Percentiles rank a stretch among this genome's conserved stretches.
Conservation (phyloP, 1,284 basidiomycete genomes). For the Cryptococcus sp. region DNA sequence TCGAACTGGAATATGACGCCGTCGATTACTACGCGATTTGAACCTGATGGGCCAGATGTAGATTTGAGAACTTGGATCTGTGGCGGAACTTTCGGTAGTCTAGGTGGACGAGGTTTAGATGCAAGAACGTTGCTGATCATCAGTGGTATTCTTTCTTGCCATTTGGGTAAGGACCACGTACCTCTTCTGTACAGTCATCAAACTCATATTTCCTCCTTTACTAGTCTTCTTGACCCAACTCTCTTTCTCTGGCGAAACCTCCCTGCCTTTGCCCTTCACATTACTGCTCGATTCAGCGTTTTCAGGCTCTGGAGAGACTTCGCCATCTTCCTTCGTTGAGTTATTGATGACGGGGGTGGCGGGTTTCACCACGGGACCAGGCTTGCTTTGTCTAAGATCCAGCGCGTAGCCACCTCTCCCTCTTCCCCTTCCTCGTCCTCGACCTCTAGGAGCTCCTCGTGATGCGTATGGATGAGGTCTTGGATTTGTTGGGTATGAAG, state of each 20-base stretch:
- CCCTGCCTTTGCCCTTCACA: constrained; percentile 1
- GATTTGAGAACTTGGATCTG: constrained; percentile 32
- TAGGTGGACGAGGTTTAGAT: constrained; percentile 10
- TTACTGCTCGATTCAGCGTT: not conserved
- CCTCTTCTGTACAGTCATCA: constrained; percentile 48
- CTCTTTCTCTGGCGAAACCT: not conserved
- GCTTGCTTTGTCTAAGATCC: constrained; percentile 15
- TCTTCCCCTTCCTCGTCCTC: constrained; percentile 8
- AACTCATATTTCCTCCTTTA: constrained; percentile 43
- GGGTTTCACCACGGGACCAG: constrained; percentile 3
- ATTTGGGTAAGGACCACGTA: constrained; percentile 6
- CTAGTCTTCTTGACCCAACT: constrained; percentile 42
- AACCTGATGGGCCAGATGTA: constrained; percentile 18
- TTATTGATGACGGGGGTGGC: not conserved
- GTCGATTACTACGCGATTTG: constrained; percentile 50
- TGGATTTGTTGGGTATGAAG: constrained; percentile 4
- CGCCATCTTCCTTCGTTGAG: constrained; percentile 15
- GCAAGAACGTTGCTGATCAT: not conserved
- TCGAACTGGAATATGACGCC: constrained; percentile 53
- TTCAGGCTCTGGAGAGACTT: constrained; percentile 6
- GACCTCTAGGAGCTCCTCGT: constrained; percentile 13
- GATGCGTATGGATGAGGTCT: constrained; percentile 35
- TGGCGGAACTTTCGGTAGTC: constrained; percentile 18
- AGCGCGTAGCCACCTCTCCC: constrained; percentile 18
- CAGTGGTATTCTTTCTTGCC: not conserved